These are phyloP conservation scores for Zymoseptoria crescenta DNA, from an alignment of 2,329 filamentous ascomycete genomes.

Conservation along the genomic window DNA sequence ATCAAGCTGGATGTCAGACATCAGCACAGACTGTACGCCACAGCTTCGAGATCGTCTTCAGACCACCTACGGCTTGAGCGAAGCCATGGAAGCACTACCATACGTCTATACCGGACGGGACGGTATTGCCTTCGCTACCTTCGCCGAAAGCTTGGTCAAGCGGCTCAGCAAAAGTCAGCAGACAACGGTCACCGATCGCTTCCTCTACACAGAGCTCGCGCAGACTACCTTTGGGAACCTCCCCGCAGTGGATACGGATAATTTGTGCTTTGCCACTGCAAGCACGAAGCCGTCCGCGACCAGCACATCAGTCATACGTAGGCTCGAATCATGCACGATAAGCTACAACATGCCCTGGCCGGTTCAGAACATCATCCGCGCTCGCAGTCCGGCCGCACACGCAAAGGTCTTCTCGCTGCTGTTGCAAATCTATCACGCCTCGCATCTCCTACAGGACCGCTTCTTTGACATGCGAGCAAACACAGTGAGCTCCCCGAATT, in stretches of 20 bases:
- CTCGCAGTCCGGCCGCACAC: constrained; percentile 57
- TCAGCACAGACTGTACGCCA: constrained; percentile 61
- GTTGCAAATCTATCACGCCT: constrained; percentile 67
- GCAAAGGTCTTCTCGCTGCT: constrained; percentile 67
- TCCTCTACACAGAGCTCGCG: constrained; percentile 68
- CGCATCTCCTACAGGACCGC: constrained; percentile 54
- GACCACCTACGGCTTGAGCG: constrained; percentile 58
- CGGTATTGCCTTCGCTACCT: constrained; percentile 56
- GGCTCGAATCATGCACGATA: constrained; percentile 13
- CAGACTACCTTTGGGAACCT: constrained; percentile 59
- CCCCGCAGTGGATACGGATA: constrained; percentile 49
- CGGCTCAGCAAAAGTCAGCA: constrained; percentile 54
- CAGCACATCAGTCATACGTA: constrained; percentile 3
- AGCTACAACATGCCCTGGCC: constrained; percentile 45
- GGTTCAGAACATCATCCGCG: constrained; percentile 63
- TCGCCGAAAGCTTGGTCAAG: constrained; percentile 64
- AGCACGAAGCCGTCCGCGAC: constrained; percentile 34
- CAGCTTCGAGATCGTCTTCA: constrained; percentile 61
- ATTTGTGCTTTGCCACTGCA: constrained; percentile 51
- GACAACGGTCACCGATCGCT: constrained; percentile 58
- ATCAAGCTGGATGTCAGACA: constrained; percentile 66
- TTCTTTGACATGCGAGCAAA: constrained; percentile 27
- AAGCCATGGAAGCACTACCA: constrained; percentile 59
- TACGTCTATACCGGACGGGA: constrained; percentile 70
- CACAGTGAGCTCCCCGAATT: constrained; percentile 30